Conservation (phyloP, 108 stramenopile genomes). For the Skeletonema tropicum region DNA sequence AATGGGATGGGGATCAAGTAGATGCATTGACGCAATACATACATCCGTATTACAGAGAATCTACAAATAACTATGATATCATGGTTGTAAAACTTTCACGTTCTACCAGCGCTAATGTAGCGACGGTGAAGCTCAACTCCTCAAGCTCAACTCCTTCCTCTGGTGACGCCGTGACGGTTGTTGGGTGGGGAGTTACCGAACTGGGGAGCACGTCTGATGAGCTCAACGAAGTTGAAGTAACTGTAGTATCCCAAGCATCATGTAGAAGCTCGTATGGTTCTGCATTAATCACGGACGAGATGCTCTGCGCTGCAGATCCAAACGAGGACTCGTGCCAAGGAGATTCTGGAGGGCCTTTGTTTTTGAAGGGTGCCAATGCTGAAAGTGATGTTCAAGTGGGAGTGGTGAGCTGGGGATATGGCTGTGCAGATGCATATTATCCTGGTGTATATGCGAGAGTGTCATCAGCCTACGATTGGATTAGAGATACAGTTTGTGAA, state of each 20-base stretch:
- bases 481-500: constrained; percentile 11
- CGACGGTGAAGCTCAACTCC: no score
- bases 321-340: constrained; percentile 26
- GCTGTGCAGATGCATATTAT: constrained; percentile 17
- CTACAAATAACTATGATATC: not conserved
- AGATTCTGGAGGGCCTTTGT: constrained; percentile 42
- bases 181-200: no score
- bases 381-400: constrained; percentile 22
- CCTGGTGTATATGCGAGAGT: constrained; percentile 36
- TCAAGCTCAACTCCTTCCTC: no score
- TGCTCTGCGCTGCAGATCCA: not conserved
- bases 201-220: no score
- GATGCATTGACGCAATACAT: not conserved
- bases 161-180: no score
- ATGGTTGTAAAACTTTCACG: not conserved
- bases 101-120: not conserved
- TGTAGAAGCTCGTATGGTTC: no score
- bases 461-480: constrained; percentile 22
- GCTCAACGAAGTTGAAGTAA: no score
- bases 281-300: no score
- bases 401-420: constrained; percentile 21
- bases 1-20: not conserved
- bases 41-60: not conserved
- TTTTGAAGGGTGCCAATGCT: constrained; percentile 21
- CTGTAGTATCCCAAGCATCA: no score